Evolutionary conservation across 768 basidiomycete species (phyloP).

Genomic region (Agaricus bisporus): DNA sequence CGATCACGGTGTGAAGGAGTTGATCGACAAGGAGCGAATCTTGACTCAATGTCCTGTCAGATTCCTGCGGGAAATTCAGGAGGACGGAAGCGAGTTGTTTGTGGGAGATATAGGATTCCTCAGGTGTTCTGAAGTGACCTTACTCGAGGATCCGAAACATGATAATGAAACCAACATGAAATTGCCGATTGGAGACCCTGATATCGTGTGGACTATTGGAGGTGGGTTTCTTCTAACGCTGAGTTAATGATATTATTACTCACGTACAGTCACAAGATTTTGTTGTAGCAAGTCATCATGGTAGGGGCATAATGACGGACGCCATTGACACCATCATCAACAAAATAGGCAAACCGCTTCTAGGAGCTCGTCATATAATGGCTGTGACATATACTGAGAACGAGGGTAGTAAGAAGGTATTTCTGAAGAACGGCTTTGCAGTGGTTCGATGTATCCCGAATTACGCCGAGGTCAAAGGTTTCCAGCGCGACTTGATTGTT

Average conservation of each 20-base stretch:
- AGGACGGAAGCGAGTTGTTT: constrained; percentile 50
- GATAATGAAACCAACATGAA: constrained; percentile 31
- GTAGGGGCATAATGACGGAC: constrained; percentile 70
- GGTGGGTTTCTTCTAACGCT: constrained; percentile 25
- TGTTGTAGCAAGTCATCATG: constrained; percentile 53
- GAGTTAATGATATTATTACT: too few species aligned
- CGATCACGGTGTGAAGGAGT: constrained; percentile 25
- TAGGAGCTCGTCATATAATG: constrained; percentile 45
- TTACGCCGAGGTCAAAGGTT: constrained; percentile 30
- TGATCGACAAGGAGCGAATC: constrained; percentile 25
- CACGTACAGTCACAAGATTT: constrained; percentile 37
- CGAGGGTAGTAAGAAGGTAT: constrained; percentile 54
- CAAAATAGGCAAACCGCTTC: constrained; percentile 59
- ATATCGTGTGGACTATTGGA: constrained; percentile 57
- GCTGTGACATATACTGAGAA: constrained; percentile 47
- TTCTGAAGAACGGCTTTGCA: constrained; percentile 60
- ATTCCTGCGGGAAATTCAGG: constrained; percentile 46
- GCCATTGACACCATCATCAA: constrained; percentile 48
- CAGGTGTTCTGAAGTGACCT: constrained; percentile 21
- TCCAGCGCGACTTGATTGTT: constrained; percentile 26
- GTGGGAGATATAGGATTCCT: constrained; percentile 42
- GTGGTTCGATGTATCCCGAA: constrained; percentile 32
- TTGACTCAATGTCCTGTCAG: constrained; percentile 45
- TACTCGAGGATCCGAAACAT: constrained; percentile 15
- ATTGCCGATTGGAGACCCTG: constrained; percentile 41